Percentiles rank a stretch among this genome's conserved stretches.
These are phyloP conservation scores for Cystoderma amianthinum DNA, from an alignment of 768 basidiomycete genomes.

Conservation along the genomic window DNA sequence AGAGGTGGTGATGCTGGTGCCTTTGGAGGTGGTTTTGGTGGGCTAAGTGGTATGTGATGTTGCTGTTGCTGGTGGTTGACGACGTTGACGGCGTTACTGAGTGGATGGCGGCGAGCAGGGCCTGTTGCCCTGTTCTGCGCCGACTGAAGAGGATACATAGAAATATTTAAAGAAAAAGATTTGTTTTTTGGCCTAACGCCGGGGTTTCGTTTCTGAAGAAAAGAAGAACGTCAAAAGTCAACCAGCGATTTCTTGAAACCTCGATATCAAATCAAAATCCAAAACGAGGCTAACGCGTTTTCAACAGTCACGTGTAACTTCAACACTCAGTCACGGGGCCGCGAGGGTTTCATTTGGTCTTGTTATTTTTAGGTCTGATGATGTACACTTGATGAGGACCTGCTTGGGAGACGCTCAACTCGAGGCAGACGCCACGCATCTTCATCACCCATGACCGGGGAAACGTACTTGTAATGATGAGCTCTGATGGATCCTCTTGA, in stretches of 20 bases:
- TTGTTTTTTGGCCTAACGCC: slow-evolving; percentile 33
- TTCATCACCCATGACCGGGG: too few species aligned
- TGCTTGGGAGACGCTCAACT: too few species aligned
- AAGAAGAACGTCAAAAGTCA: too few species aligned
- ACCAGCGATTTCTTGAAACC: slow-evolving; percentile 8
- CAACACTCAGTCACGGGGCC: slow-evolving; percentile 14
- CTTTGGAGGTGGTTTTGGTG: slow-evolving; percentile 24
- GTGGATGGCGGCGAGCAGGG: slow-evolving; percentile 28
- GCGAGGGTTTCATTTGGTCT: slow-evolving; percentile 1
- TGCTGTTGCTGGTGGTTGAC: slow-evolving; percentile 14
- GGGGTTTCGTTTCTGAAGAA: slow-evolving; percentile 1
- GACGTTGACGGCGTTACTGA: slow-evolving; percentile 31
- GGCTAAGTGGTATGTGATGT: slow-evolving; percentile 6
- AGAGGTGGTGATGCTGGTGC: slow-evolving; percentile 57
- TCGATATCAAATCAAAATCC: slow-evolving; percentile 10
- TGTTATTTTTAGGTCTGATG: background rate
- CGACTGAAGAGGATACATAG: slow-evolving; percentile 12
- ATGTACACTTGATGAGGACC: too few species aligned
- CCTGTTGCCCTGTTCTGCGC: slow-evolving; percentile 5
- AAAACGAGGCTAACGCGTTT: slow-evolving; percentile 19
- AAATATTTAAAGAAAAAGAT: slow-evolving; percentile 16
- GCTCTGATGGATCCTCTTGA: too few species aligned
- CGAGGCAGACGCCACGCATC: too few species aligned
- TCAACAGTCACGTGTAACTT: slow-evolving; percentile 2
- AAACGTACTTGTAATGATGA: too few species aligned